A percentile compares a stretch with the other conserved stretches of the same genome.
phyloP scores from a whole-genome alignment of 768 basidiomycete genomes.

The Auricularia auricula-judae region DNA sequence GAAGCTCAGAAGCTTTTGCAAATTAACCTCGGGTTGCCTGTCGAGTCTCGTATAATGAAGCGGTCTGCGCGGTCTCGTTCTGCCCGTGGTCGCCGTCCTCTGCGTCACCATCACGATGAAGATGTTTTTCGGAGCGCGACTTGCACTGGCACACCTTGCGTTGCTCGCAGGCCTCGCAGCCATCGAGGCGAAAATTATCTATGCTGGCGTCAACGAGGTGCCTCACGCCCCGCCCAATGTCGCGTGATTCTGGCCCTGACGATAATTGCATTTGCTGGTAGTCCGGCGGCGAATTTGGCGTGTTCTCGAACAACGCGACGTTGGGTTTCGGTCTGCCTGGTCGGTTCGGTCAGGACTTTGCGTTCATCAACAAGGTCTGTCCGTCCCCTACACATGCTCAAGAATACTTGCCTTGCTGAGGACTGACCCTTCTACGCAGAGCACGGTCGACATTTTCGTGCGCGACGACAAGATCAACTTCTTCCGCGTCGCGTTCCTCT shows the following conservation, averaged over 20 bases:
- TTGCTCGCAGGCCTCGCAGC: too few species aligned
- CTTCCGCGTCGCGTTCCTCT: constrained; percentile 38
- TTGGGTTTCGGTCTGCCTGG: constrained; percentile 33
- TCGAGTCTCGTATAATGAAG: too few species aligned
- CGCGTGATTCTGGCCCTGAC: too few species aligned
- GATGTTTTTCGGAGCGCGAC: too few species aligned
- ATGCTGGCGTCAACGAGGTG: constrained; percentile 38
- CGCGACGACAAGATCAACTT: constrained; percentile 38
- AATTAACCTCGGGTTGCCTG: too few species aligned
- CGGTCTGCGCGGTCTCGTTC: too few species aligned
- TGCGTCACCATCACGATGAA: too few species aligned
- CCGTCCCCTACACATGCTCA: background rate
- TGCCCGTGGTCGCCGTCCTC: too few species aligned
- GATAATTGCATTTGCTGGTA: constrained; percentile 7
- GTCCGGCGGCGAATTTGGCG: constrained; percentile 39
- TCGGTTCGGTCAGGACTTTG: constrained; percentile 31
- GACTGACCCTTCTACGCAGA: constrained; percentile 16
- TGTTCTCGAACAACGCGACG: constrained; percentile 23
- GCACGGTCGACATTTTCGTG: constrained; percentile 34
- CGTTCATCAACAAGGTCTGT: constrained; percentile 36
- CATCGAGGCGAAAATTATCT: constrained; percentile 23
- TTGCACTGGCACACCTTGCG: too few species aligned
- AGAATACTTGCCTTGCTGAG: background rate
- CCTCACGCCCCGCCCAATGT: background rate
- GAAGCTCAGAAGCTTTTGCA: too few species aligned